A percentile compares a stretch with the other conserved stretches of the same genome.
These are phyloP conservation scores for Brassica napus DNA, from an alignment of 345 rosid species.

Conservation along the genomic window Da-Ae NC_063436.1:5980501-5981000, in stretches of 20 bases:
- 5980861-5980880: not conserved
- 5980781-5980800: not conserved
- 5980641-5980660: constrained; percentile 11
- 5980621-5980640: constrained; percentile 15
- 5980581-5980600: not conserved
- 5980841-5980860: not conserved
- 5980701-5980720: constrained; percentile 20
- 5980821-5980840: constrained; percentile 4
- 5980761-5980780: not conserved
- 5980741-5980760: not conserved
- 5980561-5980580: constrained; percentile 6
- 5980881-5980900: not conserved
- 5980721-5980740: not conserved
- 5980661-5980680: constrained; percentile 29
- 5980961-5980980: not conserved
- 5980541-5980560: constrained; percentile 19
- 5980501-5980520: constrained; percentile 27
- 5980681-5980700: constrained; percentile 28
- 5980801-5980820: not conserved
- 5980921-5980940: not conserved
- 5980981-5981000: not conserved
- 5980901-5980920: not conserved
- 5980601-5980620: not conserved
- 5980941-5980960: not conserved
- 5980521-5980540: constrained; percentile 7